Conservation (phyloP, 2,329 filamentous ascomycete genomes). For the Pseudogymnoascus sp. region DNA sequence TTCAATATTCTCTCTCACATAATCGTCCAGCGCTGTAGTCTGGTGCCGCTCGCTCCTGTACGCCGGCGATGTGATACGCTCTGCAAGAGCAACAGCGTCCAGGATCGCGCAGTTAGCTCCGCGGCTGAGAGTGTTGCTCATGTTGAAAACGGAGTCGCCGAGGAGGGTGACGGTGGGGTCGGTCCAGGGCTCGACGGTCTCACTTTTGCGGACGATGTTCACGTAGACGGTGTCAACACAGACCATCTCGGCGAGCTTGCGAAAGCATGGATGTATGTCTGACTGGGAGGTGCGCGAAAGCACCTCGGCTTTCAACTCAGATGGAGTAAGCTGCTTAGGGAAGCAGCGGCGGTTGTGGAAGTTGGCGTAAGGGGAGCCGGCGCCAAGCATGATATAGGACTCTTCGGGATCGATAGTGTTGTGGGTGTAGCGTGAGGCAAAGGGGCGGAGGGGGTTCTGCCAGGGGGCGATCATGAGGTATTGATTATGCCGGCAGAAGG, state of each 20-base stretch:
- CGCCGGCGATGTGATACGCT: conserved; percentile 14
- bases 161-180: conserved; percentile 20
- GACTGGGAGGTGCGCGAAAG: conserved; percentile 23
- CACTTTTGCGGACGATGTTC: conserved; percentile 20
- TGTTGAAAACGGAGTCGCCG: conserved; percentile 25
- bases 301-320: conserved; percentile 21
- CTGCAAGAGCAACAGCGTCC: conserved; percentile 21
- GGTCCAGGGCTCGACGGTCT: conserved; percentile 20
- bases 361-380: conserved; percentile 17
- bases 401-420: conserved; percentile 21
- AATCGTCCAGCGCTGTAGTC: conserved; percentile 12
- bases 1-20: conserved; percentile 21
- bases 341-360: conserved; percentile 21
- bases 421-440: conserved; percentile 18
- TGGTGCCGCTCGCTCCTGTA: neutral
- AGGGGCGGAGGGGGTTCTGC: conserved; percentile 21
- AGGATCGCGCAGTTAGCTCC: conserved; percentile 25
- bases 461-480: conserved; percentile 24
- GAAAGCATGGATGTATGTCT: conserved; percentile 18
- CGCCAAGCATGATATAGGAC: conserved; percentile 26
- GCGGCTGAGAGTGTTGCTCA: conserved; percentile 23
- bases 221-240: conserved; percentile 20
- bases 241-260: conserved; percentile 18
- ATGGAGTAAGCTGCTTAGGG: conserved; percentile 15
- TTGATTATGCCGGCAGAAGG: conserved; percentile 21